These are phyloP conservation scores for Lactifluus rugatus DNA, from an alignment of 768 basidiomycete species.

Conservation along the genomic window DNA sequence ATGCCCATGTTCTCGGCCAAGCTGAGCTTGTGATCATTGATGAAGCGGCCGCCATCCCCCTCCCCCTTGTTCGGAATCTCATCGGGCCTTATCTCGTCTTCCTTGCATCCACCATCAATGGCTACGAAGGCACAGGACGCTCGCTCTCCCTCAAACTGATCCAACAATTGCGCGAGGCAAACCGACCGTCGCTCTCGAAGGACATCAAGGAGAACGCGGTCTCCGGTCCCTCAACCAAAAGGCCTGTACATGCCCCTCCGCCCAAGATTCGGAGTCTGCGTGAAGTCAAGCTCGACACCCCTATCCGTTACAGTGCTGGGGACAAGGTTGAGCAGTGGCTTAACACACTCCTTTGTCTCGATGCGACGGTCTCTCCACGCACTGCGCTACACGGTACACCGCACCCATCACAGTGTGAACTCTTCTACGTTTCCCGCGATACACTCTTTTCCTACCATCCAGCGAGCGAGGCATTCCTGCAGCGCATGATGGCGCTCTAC, in stretches of 20 bases:
- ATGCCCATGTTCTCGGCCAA: conserved; percentile 94
- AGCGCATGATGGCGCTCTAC: conserved; percentile 97
- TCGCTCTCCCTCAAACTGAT: conserved; percentile 96
- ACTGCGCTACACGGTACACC: conserved; percentile 70
- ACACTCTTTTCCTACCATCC: conserved; percentile 96
- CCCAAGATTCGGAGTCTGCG: conserved; percentile 68
- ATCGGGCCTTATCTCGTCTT: conserved; percentile 96
- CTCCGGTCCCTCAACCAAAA: conserved; percentile 39
- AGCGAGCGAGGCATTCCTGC: conserved; percentile 93
- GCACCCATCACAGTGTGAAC: conserved; percentile 86
- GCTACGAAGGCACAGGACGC: conserved; percentile 99
- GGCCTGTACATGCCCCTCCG: conserved; percentile 41
- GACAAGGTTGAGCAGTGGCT: conserved; percentile 95
- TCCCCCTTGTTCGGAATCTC: conserved; percentile 90
- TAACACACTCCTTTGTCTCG: conserved; percentile 80
- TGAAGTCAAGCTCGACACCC: conserved; percentile 91
- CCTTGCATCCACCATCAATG: conserved; percentile 98
- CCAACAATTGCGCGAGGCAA: conserved; percentile 90
- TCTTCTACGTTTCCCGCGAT: conserved; percentile 93
- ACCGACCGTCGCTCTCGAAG: conserved; percentile 68
- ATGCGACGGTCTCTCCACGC: conserved; percentile 57
- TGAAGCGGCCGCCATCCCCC: conserved; percentile 95
- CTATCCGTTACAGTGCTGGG: conserved; percentile 81
- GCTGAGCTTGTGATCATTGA: conserved; percentile 97
- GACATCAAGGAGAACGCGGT: conserved; percentile 40